phyloP scores from a whole-genome alignment of 345 rosid species.

The Hibiscus mutabilis region DNA sequence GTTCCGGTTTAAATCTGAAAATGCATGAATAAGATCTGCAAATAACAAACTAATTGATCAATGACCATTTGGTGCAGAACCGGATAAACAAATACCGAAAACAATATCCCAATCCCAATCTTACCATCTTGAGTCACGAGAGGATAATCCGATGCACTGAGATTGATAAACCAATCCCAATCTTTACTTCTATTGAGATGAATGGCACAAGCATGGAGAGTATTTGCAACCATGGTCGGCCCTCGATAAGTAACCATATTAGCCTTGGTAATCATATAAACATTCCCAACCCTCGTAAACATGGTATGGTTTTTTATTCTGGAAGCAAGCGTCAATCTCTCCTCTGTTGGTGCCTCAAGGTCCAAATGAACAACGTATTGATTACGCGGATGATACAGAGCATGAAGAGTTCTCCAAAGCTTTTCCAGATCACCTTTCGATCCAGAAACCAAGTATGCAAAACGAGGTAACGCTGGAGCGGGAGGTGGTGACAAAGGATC shows the following conservation, averaged over 20 bases:
- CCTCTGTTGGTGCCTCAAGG: conserved; percentile 79
- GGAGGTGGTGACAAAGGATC: conserved; percentile 23
- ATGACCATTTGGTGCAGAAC: not conserved
- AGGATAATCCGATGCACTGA: conserved; percentile 99
- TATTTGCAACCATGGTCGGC: conserved; percentile 97
- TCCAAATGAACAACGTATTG: conserved; percentile 90
- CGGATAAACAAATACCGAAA: not conserved
- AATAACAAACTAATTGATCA: conserved; percentile 16
- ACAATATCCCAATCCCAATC: not conserved
- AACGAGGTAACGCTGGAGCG: conserved; percentile 53
- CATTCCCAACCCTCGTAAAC: conserved; percentile 65
- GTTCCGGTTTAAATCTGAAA: conserved; percentile 58
- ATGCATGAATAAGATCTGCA: conserved; percentile 77
- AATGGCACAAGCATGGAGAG: conserved; percentile 96
- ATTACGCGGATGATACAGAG: conserved; percentile 84
- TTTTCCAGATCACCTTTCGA: conserved; percentile 88
- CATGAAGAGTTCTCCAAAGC: conserved; percentile 95
- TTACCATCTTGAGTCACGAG: conserved; percentile 95
- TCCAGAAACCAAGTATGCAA: conserved; percentile 92
- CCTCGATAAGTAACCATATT: conserved; percentile 97
- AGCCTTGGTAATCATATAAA: conserved; percentile 77
- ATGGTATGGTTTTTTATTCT: conserved; percentile 63
- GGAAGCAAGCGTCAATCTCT: conserved; percentile 71
- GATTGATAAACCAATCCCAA: conserved; percentile 99
- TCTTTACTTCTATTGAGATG: conserved; percentile 74